These are phyloP conservation scores for Bremia lactucae DNA, from an alignment of 352 stramenopile genomes.

Conservation along the genomic window DNA sequence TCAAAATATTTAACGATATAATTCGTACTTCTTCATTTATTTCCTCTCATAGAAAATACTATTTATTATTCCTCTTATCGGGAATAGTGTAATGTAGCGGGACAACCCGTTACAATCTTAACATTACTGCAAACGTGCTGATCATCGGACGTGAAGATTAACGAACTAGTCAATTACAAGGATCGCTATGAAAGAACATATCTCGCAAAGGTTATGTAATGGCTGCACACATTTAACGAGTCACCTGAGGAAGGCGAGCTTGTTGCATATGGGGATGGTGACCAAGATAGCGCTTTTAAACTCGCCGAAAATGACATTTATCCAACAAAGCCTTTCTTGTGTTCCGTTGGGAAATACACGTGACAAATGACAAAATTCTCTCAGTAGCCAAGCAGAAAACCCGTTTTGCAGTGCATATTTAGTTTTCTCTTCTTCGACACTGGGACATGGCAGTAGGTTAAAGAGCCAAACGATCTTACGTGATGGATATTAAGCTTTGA, in stretches of 20 bases:
- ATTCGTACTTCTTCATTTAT: too few relatives aligned
- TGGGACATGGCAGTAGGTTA: not conserved
- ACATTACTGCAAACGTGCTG: too few relatives aligned
- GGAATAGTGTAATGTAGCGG: too few relatives aligned
- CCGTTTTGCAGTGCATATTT: not conserved
- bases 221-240: not conserved
- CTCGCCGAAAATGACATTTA: not conserved
- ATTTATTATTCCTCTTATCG: too few relatives aligned
- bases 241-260: not conserved
- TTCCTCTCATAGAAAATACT: too few relatives aligned
- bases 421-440: not conserved
- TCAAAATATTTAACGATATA: too few relatives aligned
- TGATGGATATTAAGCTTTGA: not conserved
- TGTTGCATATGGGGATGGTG: not conserved
- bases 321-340: not conserved
- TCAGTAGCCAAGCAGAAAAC: not conserved
- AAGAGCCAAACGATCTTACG: not conserved
- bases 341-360: not conserved
- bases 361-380: not conserved
- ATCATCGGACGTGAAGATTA: too few relatives aligned
- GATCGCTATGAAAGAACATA: too few relatives aligned
- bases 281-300: not conserved
- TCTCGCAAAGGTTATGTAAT: too few relatives aligned
- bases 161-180: too few relatives aligned
- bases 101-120: too few relatives aligned